Evolutionary conservation across 1,284 basidiomycete genomes (phyloP), one percentile per base, ranked within the genome.

Genomic region (Moesziomyces sp.): DNA sequence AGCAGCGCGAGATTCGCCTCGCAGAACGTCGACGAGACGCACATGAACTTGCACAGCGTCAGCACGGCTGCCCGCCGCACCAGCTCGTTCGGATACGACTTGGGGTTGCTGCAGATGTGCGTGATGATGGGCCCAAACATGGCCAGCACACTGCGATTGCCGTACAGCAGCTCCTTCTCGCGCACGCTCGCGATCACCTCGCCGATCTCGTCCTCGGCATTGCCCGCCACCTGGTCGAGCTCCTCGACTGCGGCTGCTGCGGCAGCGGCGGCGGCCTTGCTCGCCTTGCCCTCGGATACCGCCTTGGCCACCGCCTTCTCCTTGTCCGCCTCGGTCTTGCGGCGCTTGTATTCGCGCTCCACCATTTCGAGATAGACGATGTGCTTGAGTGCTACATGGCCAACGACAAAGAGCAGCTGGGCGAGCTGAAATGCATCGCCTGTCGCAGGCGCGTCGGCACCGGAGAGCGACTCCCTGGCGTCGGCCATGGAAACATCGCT

Each of bases 161-260:
- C 93, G 79, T 92, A 94, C 16, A 98, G 86, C 49, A 99, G 86
- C 85, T 98, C 95, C 16, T 88, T 89, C 85, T 99, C 97, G 30
- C 93, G 88, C 58, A 97, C 89, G 1, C 86, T 88, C 3, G 90
- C 90, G 46, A 99, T 92, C 6, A 91, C 88, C 65, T 99, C 97
- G 18, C 94, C 96, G 76, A 98, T 96, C 81, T 99, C 96, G 84
- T 99, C 96, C 84, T 99, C 96, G 21, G 94, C 95, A 78, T 96
- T 97, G 4, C 97, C 96, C 1, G 93, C 93, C 2, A 99, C 96
- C 78, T 97, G 94, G 74, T 99, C 96, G 0, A 99, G 89, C 81
- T 98, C 83, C 28, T 68, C 69, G 16, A 60, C 62, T 26, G 59
- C 79, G 92, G 93, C 91, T n/a, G 63, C 73, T 6, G 60, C 72